Base-by-base conservation (phyloP, 768 basidiomycete genomes). In the Clavaria fumosa region DNA sequence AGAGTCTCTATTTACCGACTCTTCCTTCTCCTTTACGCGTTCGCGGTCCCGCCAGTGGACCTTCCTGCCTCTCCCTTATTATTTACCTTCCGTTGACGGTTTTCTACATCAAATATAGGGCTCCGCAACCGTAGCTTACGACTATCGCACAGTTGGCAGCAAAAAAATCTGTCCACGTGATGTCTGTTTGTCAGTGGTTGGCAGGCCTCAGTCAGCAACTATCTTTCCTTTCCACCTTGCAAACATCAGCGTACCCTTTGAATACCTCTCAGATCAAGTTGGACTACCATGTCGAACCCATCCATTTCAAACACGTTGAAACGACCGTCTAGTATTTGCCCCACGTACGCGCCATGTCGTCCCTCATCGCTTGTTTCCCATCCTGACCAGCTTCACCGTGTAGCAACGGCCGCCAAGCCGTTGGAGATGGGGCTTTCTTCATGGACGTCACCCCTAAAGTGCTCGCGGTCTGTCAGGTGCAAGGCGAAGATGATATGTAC, bases 341-440 rank as follows among this genome's bases (percentile, higher is more conserved):
- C 85, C 85, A 69, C 81, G 84, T 89, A 70, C 37, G 76, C 62
- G 27, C 37, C 33, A 32, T 30, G n/a, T 31, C 26, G 36, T 23
- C 10, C 6, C 17, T 12, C 21, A 23, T 21, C 34, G 21, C 40
- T 15, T 27, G 28, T 24, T 33, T 20, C 7, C 12, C 34, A 6
- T 42, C n/a, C 50, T 56, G 34, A 55, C 42, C 11, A 27, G 26
- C 37, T 30, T 32, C 37, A 33, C 22, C 39, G 23, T 48, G 26
- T 56, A 89, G 85, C 85, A 88, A 88, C 84, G 85, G 82, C 63
- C 74, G 82, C 82, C 78, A 75, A 65, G 70, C 78, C 84, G 85
- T 88, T 89, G 85, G 84, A 63, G 85, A 89, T 86, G 85, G 85
- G 85, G 85, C 85, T 74, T 67, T 66, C 63, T 68, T 69, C 63